Evolutionary conservation across 2,329 filamentous ascomycete genomes (phyloP).

Genomic region (Dothidotthia symphoricarpi): DNA sequence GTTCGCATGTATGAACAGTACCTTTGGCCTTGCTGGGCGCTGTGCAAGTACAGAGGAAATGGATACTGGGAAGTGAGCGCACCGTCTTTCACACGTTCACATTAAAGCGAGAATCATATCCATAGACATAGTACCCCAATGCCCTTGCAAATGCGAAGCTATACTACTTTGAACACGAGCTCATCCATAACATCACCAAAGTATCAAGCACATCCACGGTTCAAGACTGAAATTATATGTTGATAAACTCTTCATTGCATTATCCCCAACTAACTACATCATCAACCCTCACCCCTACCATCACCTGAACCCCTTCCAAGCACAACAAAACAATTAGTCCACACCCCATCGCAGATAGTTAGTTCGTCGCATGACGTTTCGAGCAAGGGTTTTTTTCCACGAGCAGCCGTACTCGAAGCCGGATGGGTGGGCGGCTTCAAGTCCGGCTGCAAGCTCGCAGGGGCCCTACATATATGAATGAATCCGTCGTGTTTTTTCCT

Average conservation of each 20-base stretch:
- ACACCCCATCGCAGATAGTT: constrained; percentile 1
- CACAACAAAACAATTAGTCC: too few relatives aligned
- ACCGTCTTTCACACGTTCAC: constrained; percentile 10
- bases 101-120: constrained; percentile 12
- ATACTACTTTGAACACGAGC: neutral
- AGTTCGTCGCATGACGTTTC: neutral
- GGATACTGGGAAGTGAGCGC: constrained; percentile 16
- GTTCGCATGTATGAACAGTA: too few relatives aligned
- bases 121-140: constrained; percentile 9
- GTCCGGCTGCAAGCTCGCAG: constrained; percentile 13
- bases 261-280: too few relatives aligned
- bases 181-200: too few relatives aligned
- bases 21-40: too few relatives aligned
- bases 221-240: too few relatives aligned
- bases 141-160: neutral
- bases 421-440: constrained; percentile 9
- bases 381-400: too few relatives aligned
- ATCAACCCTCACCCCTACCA: too few relatives aligned
- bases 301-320: too few relatives aligned
- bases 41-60: too few relatives aligned
- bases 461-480: neutral
- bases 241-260: too few relatives aligned
- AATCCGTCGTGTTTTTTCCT: neutral
- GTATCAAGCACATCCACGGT: too few relatives aligned
- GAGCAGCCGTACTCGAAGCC: constrained; percentile 9